phyloP scores from a whole-genome alignment of 208 protist species.

The Acanthamoeba healyi region DNA sequence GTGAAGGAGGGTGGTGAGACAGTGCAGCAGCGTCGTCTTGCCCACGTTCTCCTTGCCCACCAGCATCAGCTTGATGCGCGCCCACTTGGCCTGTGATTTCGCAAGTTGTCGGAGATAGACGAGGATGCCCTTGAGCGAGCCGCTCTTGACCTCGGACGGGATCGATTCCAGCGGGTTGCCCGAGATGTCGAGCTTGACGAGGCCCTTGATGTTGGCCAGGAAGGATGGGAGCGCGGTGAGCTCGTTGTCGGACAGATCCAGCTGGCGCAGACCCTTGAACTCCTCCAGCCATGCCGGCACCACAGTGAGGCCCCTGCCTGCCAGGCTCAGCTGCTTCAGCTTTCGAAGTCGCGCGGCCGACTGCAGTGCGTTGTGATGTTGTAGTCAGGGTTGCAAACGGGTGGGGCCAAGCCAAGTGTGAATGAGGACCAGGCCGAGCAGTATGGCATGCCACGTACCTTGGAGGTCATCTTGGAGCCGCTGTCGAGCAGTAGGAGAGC shows the following conservation, averaged over 20 bases:
- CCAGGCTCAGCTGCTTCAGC: neutral
- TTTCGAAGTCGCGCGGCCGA: neutral
- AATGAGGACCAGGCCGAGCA: neutral
- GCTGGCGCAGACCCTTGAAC: constrained; percentile 35
- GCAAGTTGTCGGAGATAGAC: neutral
- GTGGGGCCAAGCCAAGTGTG: neutral
- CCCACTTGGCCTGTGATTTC: constrained; percentile 25
- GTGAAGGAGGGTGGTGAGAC: neutral
- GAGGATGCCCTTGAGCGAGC: constrained; percentile 28
- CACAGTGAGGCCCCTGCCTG: neutral
- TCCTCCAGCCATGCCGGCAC: constrained; percentile 57
- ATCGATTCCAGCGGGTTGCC: constrained; percentile 59
- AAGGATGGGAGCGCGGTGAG: constrained; percentile 12
- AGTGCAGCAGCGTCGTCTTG: constrained; percentile 40
- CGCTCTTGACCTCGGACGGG: constrained; percentile 19
- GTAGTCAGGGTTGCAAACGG: neutral
- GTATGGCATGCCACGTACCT: neutral
- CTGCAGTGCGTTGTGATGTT: neutral
- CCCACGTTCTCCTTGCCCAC: constrained; percentile 70
- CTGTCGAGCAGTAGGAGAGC: neutral
- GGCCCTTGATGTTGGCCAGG: constrained; percentile 38
- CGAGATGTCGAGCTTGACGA: constrained; percentile 15
- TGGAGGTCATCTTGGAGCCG: constrained; percentile 9
- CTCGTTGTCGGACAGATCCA: constrained; percentile 34
- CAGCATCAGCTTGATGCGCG: constrained; percentile 60